These are phyloP conservation scores for Neonectria ditissima DNA, from an alignment of 2,329 filamentous ascomycete species.

Conservation along the genomic window DNA sequence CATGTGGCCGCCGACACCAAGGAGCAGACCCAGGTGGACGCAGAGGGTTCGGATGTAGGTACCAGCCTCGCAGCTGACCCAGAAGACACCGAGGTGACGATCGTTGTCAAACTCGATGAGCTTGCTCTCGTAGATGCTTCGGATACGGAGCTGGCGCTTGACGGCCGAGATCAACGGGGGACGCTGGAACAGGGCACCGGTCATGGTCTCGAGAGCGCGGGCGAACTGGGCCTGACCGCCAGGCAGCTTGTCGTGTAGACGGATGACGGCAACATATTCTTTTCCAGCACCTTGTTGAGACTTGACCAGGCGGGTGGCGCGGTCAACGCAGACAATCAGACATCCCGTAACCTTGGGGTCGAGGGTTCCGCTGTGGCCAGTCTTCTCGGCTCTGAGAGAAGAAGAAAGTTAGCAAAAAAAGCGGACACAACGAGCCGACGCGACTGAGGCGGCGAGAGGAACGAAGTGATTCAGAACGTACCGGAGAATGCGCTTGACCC, in stretches of 20 bases:
- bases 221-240: slow-evolving; percentile 94
- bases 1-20: slow-evolving; percentile 95
- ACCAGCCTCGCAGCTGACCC: slow-evolving; percentile 97
- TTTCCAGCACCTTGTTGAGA: slow-evolving; percentile 99
- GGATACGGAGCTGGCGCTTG: slow-evolving; percentile 97
- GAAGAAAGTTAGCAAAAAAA: slow-evolving; percentile 25
- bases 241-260: slow-evolving; percentile 94
- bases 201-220: slow-evolving; percentile 93
- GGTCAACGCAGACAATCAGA: slow-evolving; percentile 94
- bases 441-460: slow-evolving; percentile 27
- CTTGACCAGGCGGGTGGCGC: slow-evolving; percentile 97
- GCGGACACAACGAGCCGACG: slow-evolving; percentile 12
- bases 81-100: slow-evolving; percentile 96
- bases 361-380: slow-evolving; percentile 96
- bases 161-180: slow-evolving; percentile 98
- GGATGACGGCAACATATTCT: slow-evolving; percentile 96
- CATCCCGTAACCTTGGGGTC: slow-evolving; percentile 98
- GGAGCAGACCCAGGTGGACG: slow-evolving; percentile 84
- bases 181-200: slow-evolving; percentile 90
- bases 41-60: slow-evolving; percentile 99
- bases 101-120: slow-evolving; percentile 98
- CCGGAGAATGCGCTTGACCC: slow-evolving; percentile 98
- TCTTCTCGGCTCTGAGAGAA: slow-evolving; percentile 76
- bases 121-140: slow-evolving; percentile 98
- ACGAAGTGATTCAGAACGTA: slow-evolving; percentile 56